Evolutionary conservation across 2,329 filamentous ascomycete species (phyloP), one percentile per base, ranked within the genome.

Genomic region (Neophaeococcomyces aloes): DNA sequence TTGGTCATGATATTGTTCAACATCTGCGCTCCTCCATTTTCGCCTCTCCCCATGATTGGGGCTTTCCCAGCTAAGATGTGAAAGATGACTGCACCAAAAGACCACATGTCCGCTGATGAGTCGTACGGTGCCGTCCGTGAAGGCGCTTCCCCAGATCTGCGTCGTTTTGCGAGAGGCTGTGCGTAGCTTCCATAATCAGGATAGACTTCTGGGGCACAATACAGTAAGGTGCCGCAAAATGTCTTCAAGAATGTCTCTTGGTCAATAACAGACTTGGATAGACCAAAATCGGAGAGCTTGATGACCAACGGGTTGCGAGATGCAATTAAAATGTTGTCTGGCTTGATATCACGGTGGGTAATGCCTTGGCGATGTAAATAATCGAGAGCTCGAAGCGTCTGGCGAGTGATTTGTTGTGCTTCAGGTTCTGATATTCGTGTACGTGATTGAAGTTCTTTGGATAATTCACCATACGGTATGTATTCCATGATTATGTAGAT

Each of bases 401-500:
- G 67, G 8, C 64, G 61, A 13, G 87, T 77, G 61, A 95, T 83
- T 4, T 68, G 69, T 60, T 81, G 79, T n/a, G 79, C 81, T 52
- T 80, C 69, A 1, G 63, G 54, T 59, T 96, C 89, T 0, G 70
- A 64, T 39, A 96, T 74, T 1, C 70, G 64, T 1, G 77, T 76
- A 23, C 76, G 62, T 8, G 75, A 70, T 15, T 67, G 65, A 23
- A 96, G 72, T 50, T 83, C 78, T 37, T 78, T 79, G 42, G 86
- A 85, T 10, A 98, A 68, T 60, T 98, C 89, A 34, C 91, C 91
- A 23, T 76, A 75, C 5, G 79, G 75, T 11, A 96, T 78, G 54
- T 76, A 94, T 58, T 98, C 91, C 91, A 98, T 98, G 59, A 96
- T 89, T 61, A 98, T 94, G 60, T 95, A 88, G 3, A 95, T 72